Conservation (phyloP, 805 yeast species). For the Wickerhamiella domercqiae region DNA sequence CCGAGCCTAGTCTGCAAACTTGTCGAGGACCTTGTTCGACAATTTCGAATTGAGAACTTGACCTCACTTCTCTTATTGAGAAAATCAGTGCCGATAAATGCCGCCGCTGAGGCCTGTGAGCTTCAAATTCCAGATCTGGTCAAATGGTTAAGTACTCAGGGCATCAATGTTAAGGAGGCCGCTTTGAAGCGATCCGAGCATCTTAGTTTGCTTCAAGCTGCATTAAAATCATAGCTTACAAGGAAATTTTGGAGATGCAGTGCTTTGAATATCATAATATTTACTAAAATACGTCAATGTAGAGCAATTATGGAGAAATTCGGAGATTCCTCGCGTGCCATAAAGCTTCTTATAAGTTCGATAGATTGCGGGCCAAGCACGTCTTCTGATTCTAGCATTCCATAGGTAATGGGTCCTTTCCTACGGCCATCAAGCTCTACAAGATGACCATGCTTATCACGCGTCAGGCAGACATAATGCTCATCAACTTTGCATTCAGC, state of each 20-base stretch:
- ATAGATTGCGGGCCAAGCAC: conserved; percentile 32
- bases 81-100: too few relatives aligned
- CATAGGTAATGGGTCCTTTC: conserved; percentile 50
- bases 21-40: too few relatives aligned
- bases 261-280: not conserved
- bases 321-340: conserved; percentile 29
- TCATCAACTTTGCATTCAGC: conserved; percentile 36
- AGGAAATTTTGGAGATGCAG: not conserved
- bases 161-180: too few relatives aligned
- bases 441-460: conserved; percentile 34
- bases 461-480: conserved; percentile 63
- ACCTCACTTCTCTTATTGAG: too few relatives aligned
- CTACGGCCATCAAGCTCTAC: conserved; percentile 87
- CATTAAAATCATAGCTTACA: too few relatives aligned
- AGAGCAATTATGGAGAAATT: conserved; percentile 64
- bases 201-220: too few relatives aligned
- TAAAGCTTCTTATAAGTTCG: conserved; percentile 48
- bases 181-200: too few relatives aligned
- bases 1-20: too few relatives aligned
- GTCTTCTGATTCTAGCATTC: conserved; percentile 23
- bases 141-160: too few relatives aligned
- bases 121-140: too few relatives aligned
- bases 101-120: too few relatives aligned
- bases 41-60: too few relatives aligned
- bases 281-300: not conserved